Percentiles rank a stretch among this genome's conserved stretches.
Conservation (phyloP, 352 stramenopile species). For the Globisporangium cylindrosporum region DNA sequence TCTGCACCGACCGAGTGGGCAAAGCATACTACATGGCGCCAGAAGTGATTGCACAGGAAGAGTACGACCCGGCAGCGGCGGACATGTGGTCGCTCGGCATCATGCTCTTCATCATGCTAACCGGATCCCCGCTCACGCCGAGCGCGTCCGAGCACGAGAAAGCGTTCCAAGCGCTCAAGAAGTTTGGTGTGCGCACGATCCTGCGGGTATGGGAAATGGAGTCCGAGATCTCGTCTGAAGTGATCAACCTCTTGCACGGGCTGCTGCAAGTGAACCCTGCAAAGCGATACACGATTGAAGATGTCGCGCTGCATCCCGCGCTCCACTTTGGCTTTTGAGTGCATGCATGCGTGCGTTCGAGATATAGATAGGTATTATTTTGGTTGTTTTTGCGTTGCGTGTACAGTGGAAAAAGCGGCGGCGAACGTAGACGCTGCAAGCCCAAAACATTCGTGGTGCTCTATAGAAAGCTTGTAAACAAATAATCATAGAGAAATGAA, state of each 20-base stretch:
- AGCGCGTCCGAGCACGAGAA: conserved; percentile 31
- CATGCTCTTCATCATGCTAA: conserved; percentile 66
- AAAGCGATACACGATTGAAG: conserved; percentile 27
- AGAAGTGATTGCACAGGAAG: conserved; percentile 35
- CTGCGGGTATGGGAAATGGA: conserved; percentile 46
- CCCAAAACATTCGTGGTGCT: no score
- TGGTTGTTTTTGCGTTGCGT: background rate
- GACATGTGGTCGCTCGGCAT: conserved; percentile 71
- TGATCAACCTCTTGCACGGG: conserved; percentile 26
- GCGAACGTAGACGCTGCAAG: no score
- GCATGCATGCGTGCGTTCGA: background rate
- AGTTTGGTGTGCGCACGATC: conserved; percentile 42
- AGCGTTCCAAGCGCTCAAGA: conserved; percentile 23
- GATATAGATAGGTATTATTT: background rate
- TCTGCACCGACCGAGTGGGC: conserved; percentile 5
- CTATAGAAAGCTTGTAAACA: no score
- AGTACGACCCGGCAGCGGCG: conserved; percentile 42
- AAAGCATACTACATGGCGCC: conserved; percentile 60
- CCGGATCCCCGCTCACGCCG: conserved; percentile 44
- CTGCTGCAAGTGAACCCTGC: conserved; percentile 34
- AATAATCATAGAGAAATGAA: no score
- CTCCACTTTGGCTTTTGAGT: background rate
- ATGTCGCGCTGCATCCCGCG: conserved; percentile 25
- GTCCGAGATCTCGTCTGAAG: conserved; percentile 20
- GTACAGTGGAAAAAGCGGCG: no score